Evolutionary conservation across 2,329 filamentous ascomycete species (phyloP), one percentile per base, ranked within the genome.

Genomic region (Trichoderma brevicompactum): DNA sequence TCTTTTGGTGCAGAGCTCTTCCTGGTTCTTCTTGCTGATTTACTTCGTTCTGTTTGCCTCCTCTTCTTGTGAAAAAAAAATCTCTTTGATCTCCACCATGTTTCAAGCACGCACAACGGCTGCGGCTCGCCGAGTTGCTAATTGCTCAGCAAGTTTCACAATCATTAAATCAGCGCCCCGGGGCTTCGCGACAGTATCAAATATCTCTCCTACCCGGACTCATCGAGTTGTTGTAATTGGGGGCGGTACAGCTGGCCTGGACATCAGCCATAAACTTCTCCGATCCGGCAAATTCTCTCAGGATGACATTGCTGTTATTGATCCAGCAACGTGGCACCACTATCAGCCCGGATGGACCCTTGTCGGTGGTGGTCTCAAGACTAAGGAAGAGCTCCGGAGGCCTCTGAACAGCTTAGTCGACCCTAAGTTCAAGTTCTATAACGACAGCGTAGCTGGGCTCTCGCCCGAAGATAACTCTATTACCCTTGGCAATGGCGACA

Each of bases 301-400:
- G 49, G 79, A 86, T 38, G 88, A 90, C 66, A 88, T 90, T 67
- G 87, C 88, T 34, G 71, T 90, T 32, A 77, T 90, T 49, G 88
- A 90, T 68, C 88, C 88, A 0, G 81, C 87, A 0, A 73, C 77
- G 68, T 87, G 82, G 80, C 87, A 90, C 72, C 81, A 90, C 76
- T 90, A 89, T 73, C 88, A 90, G 74, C 87, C 88, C 1, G 88
- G 88, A 62, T 90, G 87, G 87, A 90, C 88, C 2, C 79, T 90
- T 1, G 88, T 90, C 2, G 88, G 87, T 49, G 87, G 85, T 44
- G 88, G 88, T 3, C 79, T 90, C 44, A 89, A 89, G 75, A 82
- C 79, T 53, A 87, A 87, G 72, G 79, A 88, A 68, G 82, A 88
- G 28, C 76, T 90, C 64, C 81, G 82, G 53, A 75, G 77, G 64